Evolutionary conservation across 768 basidiomycete species (phyloP).

Genomic region (Serpula lacrymans): DNA sequence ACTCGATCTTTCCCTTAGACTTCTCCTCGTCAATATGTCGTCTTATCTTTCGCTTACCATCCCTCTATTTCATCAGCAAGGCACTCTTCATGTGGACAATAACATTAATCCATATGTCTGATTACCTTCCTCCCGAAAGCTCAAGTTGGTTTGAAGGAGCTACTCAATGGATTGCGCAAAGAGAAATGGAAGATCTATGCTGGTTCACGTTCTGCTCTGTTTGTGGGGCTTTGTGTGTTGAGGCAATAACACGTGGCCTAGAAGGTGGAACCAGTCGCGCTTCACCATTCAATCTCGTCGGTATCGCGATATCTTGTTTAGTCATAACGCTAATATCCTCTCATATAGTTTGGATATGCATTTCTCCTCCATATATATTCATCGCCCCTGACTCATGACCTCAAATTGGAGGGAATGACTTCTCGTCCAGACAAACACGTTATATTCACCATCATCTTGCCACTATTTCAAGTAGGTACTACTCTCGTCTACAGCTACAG

Average conservation of each 20-base stretch:
- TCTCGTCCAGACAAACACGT: constrained; percentile 72
- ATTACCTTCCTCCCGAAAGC: constrained; percentile 33
- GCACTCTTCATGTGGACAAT: constrained; percentile 56
- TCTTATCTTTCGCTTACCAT: constrained; percentile 56
- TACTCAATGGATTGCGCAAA: constrained; percentile 41
- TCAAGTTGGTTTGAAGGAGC: constrained; percentile 32
- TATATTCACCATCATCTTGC: constrained; percentile 68
- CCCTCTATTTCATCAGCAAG: constrained; percentile 57
- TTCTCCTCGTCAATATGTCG: constrained; percentile 58
- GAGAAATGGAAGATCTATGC: constrained; percentile 61
- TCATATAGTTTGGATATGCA: constrained; percentile 64
- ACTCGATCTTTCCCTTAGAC: constrained; percentile 59
- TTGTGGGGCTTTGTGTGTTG: constrained; percentile 61
- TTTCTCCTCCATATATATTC: constrained; percentile 75
- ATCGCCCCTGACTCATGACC: constrained; percentile 54
- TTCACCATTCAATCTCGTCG: constrained; percentile 70
- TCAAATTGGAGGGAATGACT: constrained; percentile 39
- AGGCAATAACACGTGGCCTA: constrained; percentile 63
- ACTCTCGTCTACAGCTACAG: constrained; percentile 2
- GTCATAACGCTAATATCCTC: constrained; percentile 3
- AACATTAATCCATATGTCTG: constrained; percentile 55
- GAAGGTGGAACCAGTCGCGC: constrained; percentile 58
- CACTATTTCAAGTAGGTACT: constrained; percentile 61
- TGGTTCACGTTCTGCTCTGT: constrained; percentile 73
- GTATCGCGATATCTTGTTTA: constrained; percentile 23